Evolutionary conservation across 73 alveolate species (phyloP).

Genomic region (Breviolum minutum): DNA sequence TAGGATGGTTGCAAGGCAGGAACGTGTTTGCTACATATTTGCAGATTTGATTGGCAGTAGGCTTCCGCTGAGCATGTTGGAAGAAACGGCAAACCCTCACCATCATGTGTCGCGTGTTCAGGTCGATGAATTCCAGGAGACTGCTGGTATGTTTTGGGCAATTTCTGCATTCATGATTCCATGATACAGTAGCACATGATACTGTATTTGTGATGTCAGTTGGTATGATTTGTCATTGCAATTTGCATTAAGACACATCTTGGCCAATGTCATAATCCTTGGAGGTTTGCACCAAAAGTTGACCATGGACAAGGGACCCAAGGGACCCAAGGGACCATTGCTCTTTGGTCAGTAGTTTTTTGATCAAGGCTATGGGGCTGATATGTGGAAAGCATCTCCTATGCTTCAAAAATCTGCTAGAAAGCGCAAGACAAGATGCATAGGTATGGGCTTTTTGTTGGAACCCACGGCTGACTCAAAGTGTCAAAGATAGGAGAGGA

Average conservation of each 20-base stretch:
- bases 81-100: neutral
- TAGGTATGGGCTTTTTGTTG: too few species aligned
- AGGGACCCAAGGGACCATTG: neutral
- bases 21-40: neutral
- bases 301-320: neutral
- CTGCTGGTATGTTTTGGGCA: too few species aligned
- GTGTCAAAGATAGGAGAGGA: too few species aligned
- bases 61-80: neutral
- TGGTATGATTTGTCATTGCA: too few species aligned
- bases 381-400: too few species aligned
- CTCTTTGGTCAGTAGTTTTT: neutral
- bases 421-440: too few species aligned
- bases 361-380: neutral
- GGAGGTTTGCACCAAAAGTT: too few species aligned
- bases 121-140: constrained; percentile 38
- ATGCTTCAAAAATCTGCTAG: too few species aligned
- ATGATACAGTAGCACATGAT: neutral
- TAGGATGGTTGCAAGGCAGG: too few species aligned
- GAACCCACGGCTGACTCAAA: too few species aligned
- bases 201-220: neutral
- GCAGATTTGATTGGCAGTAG: neutral
- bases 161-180: neutral
- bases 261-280: too few species aligned
- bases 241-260: too few species aligned
- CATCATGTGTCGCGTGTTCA: neutral